A percentile compares a stretch with the other conserved stretches of the same genome.
These are phyloP conservation scores for Xylaria sp. DNA, from an alignment of 495 filamentous ascomycete genomes.

Conservation along the genomic window DNA sequence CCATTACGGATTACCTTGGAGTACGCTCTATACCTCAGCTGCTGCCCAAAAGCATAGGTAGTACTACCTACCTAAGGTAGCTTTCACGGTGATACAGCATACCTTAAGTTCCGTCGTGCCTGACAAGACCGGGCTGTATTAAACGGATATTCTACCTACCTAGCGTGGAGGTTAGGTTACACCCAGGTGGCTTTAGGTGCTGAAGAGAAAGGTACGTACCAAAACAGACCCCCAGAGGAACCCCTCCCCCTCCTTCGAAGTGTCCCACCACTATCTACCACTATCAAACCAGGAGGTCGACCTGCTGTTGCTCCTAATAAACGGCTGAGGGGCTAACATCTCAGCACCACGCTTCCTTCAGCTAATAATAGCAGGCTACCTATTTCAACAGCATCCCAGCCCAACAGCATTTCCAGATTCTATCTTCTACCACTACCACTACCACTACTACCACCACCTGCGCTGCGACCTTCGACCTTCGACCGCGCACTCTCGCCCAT, in stretches of 20 bases:
- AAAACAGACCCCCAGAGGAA: not conserved
- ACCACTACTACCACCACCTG: too few species aligned
- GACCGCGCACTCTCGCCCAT: not conserved
- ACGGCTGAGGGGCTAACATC: conserved; percentile 11
- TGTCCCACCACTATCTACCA: not conserved
- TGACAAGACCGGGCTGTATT: not conserved
- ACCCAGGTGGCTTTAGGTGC: conserved; percentile 12
- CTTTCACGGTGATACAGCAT: not conserved
- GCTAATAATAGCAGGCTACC: conserved; percentile 4
- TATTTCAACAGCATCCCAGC: not conserved
- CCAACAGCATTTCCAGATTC: not conserved
- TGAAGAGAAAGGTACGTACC: conserved; percentile 24
- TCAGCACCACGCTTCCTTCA: conserved; percentile 19
- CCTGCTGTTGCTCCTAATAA: not conserved
- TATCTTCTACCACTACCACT: not conserved
- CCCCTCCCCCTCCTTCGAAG: conserved; percentile 24
- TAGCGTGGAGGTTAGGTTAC: not conserved
- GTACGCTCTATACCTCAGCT: not conserved
- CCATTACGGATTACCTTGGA: not conserved
- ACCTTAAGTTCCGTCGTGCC: not conserved
- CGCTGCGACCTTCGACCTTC: conserved; percentile 1
- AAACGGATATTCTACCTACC: not conserved
- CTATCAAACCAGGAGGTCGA: not conserved
- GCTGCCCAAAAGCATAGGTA: not conserved
- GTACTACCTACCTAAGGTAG: too few species aligned